phyloP scores from a whole-genome alignment of 345 rosid species.

The Ceriops tagal region DNA sequence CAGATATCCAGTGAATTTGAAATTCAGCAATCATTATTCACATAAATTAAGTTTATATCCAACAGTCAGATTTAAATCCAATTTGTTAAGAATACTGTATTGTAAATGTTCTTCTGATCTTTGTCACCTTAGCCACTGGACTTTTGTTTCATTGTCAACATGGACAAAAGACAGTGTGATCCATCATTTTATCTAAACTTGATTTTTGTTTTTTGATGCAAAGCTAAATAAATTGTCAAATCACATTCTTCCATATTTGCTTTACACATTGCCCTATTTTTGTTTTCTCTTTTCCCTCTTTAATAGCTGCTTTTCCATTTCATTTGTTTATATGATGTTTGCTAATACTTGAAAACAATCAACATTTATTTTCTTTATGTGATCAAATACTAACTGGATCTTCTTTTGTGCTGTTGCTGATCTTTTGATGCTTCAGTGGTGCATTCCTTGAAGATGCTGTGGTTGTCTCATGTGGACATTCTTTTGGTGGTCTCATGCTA shows the following conservation, averaged over 20 bases:
- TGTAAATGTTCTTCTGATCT: too few species aligned
- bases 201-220: too few species aligned
- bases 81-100: too few species aligned
- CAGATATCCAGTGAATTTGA: too few species aligned
- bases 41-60: too few species aligned
- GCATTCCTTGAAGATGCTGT: constrained; percentile 95
- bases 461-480: constrained; percentile 95
- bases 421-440: constrained; percentile 55
- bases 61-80: too few species aligned
- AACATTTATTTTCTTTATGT: background rate
- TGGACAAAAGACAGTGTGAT: too few species aligned
- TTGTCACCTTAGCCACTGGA: too few species aligned
- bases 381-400: constrained; percentile 6
- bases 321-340: background rate
- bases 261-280: background rate
- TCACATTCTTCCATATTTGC: background rate
- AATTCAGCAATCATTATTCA: too few species aligned
- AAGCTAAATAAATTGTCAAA: too few species aligned
- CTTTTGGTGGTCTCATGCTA: constrained; percentile 96
- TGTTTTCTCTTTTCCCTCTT: background rate
- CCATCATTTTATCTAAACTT: too few species aligned
- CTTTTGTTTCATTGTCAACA: too few species aligned
- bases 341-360: background rate
- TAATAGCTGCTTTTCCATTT: background rate
- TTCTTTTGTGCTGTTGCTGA: background rate